phyloP scores from a whole-genome alignment of 768 basidiomycete genomes.

The Pleurotus ostreatus region DNA sequence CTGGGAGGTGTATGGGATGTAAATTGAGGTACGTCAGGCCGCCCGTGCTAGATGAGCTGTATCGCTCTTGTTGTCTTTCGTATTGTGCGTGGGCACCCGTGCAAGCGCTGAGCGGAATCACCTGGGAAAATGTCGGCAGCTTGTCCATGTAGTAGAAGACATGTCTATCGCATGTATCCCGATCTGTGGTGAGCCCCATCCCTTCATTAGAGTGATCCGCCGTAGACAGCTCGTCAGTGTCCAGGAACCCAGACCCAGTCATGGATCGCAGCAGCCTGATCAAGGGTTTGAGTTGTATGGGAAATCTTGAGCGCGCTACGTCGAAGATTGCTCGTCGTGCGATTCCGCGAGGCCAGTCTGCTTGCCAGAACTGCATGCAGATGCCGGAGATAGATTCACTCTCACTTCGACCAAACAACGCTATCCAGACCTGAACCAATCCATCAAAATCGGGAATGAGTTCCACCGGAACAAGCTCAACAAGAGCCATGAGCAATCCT shows the following conservation, averaged over 20 bases:
- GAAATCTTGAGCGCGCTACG: slow-evolving; percentile 78
- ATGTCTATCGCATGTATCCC: slow-evolving; percentile 57
- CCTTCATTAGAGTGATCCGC: slow-evolving; percentile 41
- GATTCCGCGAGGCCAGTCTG: slow-evolving; percentile 63
- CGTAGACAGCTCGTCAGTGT: slow-evolving; percentile 63
- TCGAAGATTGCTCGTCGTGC: slow-evolving; percentile 80
- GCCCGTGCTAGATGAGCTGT: slow-evolving; percentile 43
- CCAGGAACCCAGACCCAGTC: slow-evolving; percentile 72
- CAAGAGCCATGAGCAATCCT: slow-evolving; percentile 76
- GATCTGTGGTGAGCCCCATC: slow-evolving; percentile 38
- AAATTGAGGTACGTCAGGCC: slow-evolving; percentile 62
- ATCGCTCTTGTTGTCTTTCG: slow-evolving; percentile 62
- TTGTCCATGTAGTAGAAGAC: slow-evolving; percentile 76
- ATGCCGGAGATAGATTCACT: slow-evolving; percentile 62
- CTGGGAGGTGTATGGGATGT: slow-evolving; percentile 68
- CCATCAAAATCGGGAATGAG: slow-evolving; percentile 70
- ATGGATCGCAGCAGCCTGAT: slow-evolving; percentile 72
- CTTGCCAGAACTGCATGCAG: slow-evolving; percentile 79
- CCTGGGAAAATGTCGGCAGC: slow-evolving; percentile 71
- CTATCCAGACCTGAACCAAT: slow-evolving; percentile 74
- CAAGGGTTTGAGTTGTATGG: slow-evolving; percentile 69
- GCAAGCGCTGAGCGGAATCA: slow-evolving; percentile 59
- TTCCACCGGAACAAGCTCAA: slow-evolving; percentile 74
- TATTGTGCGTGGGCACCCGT: slow-evolving; percentile 69
- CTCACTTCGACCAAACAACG: slow-evolving; percentile 75